These are phyloP conservation scores for Colletotrichum endophyticum DNA, from an alignment of 2,329 filamentous ascomycete genomes.

Conservation along the genomic window DNA sequence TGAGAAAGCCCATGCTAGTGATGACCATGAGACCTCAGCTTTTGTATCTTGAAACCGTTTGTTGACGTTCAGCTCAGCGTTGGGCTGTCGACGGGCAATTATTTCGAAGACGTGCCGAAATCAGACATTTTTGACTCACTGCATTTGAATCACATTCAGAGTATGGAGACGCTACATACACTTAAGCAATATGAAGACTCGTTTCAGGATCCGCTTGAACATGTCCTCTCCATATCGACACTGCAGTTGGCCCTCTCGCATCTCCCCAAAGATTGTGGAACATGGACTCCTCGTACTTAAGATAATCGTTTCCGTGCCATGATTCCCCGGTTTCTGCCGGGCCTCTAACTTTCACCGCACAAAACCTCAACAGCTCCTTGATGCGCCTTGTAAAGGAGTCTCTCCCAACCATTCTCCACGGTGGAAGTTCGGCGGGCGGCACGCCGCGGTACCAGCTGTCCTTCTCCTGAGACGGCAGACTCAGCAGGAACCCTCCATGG, in stretches of 20 bases:
- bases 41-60: background rate
- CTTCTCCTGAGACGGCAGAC: background rate
- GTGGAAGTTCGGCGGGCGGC: background rate
- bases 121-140: background rate
- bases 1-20: background rate
- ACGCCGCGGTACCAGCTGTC: background rate
- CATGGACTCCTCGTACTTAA: background rate
- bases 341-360: background rate
- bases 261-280: background rate
- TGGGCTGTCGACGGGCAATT: background rate
- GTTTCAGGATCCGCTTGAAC: background rate
- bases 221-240: background rate
- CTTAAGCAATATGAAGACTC: background rate
- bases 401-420: background rate
- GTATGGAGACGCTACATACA: background rate
- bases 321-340: background rate
- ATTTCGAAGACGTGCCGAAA: background rate
- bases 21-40: background rate
- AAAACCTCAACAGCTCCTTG: background rate
- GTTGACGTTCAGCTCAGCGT: background rate
- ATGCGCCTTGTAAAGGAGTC: background rate
- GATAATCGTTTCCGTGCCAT: background rate
- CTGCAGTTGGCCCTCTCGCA: background rate
- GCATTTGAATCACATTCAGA: background rate
- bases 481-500: background rate